phyloP scores from a whole-genome alignment of 495 filamentous ascomycete genomes.

The Aspergillus indologenus region DNA sequence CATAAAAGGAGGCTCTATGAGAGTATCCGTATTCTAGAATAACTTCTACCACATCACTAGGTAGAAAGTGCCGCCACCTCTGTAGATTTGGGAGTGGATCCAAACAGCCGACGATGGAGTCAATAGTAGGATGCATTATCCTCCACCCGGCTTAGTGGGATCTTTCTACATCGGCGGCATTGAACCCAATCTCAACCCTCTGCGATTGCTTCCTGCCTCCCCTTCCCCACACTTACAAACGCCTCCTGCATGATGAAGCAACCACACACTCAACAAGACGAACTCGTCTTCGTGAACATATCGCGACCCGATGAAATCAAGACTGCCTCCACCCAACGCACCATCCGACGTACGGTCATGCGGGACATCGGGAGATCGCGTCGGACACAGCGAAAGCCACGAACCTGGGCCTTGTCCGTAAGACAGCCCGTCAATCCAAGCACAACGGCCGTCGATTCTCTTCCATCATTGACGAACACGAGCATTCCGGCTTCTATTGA shows the following conservation, averaged over 20 bases:
- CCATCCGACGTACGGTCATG: slow-evolving; percentile 3
- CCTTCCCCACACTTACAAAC: neutral
- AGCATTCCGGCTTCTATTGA: neutral
- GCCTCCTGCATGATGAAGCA: neutral
- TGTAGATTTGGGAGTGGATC: too few relatives aligned
- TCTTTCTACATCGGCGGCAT: neutral
- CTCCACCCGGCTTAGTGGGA: neutral
- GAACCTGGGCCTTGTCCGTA: neutral
- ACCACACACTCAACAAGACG: neutral
- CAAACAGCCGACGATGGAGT: neutral
- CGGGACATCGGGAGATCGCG: slow-evolving; percentile 1
- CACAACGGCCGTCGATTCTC: neutral
- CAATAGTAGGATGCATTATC: neutral
- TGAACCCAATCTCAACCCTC: neutral
- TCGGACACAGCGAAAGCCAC: neutral
- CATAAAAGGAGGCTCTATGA: too few relatives aligned
- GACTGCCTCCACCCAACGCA: neutral
- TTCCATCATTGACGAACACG: neutral
- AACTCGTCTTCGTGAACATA: slow-evolving; percentile 1
- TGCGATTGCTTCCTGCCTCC: too few relatives aligned
- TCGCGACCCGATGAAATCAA: slow-evolving; percentile 1
- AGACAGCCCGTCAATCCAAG: neutral
- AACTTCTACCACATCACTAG: too few relatives aligned
- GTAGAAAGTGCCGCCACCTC: too few relatives aligned
- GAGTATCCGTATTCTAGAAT: too few relatives aligned